Evolutionary conservation across 2,329 filamentous ascomycete genomes (phyloP).

Genomic region (Botrytis fabae): DNA sequence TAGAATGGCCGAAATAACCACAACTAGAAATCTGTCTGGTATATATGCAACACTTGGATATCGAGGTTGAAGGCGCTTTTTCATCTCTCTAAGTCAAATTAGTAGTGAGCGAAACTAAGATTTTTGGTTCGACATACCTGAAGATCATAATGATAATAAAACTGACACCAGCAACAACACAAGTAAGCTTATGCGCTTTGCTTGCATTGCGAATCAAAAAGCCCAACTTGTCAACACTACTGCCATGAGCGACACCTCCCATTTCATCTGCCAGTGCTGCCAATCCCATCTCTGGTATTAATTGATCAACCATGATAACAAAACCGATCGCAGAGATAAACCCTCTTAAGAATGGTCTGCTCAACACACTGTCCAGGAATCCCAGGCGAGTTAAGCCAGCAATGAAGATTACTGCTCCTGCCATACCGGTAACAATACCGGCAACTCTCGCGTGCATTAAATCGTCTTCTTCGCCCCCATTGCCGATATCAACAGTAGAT

Average conservation of each 20-base stretch:
- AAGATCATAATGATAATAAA: slow-evolving; percentile 91
- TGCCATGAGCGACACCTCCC: slow-evolving; percentile 73
- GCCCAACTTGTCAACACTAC: slow-evolving; percentile 78
- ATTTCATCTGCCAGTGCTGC: slow-evolving; percentile 60
- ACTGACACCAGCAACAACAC: slow-evolving; percentile 72
- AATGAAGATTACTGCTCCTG: slow-evolving; percentile 83
- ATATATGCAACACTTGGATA: slow-evolving; percentile 82
- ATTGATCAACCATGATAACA: slow-evolving; percentile 92
- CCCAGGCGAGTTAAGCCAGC: slow-evolving; percentile 83
- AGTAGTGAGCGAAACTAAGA: background rate
- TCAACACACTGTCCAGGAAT: slow-evolving; percentile 92
- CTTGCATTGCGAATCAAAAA: slow-evolving; percentile 72
- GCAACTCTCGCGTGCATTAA: slow-evolving; percentile 76
- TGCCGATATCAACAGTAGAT: slow-evolving; percentile 68
- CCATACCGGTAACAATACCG: slow-evolving; percentile 83
- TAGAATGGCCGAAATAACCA: slow-evolving; percentile 79
- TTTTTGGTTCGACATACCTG: slow-evolving; percentile 53
- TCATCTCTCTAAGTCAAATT: slow-evolving; percentile 64
- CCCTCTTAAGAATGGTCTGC: slow-evolving; percentile 85
- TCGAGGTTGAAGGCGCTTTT: slow-evolving; percentile 75
- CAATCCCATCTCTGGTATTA: slow-evolving; percentile 87
- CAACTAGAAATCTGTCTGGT: slow-evolving; percentile 87
- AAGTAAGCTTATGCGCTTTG: slow-evolving; percentile 72
- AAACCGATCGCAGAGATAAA: slow-evolving; percentile 98
- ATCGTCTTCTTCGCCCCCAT: slow-evolving; percentile 63